Percentiles rank a stretch among this genome's conserved stretches.
phyloP scores from a whole-genome alignment of 352 stramenopile genomes.

The Pythium apleroticum region DNA sequence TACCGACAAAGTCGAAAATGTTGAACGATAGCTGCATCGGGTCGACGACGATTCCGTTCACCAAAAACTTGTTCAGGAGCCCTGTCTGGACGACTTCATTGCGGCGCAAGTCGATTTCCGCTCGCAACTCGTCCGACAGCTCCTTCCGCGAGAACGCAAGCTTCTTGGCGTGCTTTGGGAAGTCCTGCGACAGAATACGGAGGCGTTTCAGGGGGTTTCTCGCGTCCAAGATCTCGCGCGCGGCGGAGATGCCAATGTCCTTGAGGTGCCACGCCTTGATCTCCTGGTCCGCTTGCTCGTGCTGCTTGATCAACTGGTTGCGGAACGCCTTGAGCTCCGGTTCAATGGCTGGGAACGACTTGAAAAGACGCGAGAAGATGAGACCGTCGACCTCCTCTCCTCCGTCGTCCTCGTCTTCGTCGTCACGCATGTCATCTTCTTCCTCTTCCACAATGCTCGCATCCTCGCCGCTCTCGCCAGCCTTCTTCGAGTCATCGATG shows the following conservation, averaged over 20 bases:
- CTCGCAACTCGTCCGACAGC: constrained; percentile 47
- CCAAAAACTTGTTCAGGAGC: constrained; percentile 71
- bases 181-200: constrained; percentile 86
- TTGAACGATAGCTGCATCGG: constrained; percentile 88
- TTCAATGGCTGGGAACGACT: constrained; percentile 44
- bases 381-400: constrained; percentile 69
- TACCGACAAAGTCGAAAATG: constrained; percentile 88
- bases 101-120: constrained; percentile 40
- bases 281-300: constrained; percentile 29
- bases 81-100: constrained; percentile 32
- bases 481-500: constrained; percentile 89
- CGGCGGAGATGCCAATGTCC: constrained; percentile 84
- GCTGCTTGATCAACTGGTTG: constrained; percentile 50
- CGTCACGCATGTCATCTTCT: constrained; percentile 30
- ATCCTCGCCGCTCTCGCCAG: constrained; percentile 28
- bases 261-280: constrained; percentile 90
- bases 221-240: constrained; percentile 64
- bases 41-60: constrained; percentile 88
- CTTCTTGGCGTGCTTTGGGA: constrained; percentile 82
- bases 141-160: constrained; percentile 66
- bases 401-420: constrained; percentile 40
- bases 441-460: constrained; percentile 31
- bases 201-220: constrained; percentile 80
- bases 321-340: constrained; percentile 53
- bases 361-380: constrained; percentile 56